Evolutionary conservation across 768 basidiomycete genomes (phyloP), one percentile per base, ranked within the genome.

Genomic region (Galerina sulciceps): DNA sequence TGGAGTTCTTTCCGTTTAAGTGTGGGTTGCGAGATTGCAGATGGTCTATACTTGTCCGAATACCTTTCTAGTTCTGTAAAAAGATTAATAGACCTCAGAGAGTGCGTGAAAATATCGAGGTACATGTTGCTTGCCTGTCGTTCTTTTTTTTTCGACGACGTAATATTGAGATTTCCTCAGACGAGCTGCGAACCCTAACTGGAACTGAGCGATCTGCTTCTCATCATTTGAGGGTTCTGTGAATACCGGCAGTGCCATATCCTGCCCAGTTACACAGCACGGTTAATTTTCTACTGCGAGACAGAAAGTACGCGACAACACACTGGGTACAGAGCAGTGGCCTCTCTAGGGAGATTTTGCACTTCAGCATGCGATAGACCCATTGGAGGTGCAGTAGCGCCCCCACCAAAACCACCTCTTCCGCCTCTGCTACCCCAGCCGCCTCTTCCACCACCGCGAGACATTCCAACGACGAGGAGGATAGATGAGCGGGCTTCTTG

Each of bases 301-400:
- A 55, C 63, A 36, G 61, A 57, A 44, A 53, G 59, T 59, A 58
- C 54, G 59, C 62, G 64, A 62, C 60, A 70, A 74, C 90, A 75
- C 81, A 93, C 91, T 48, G 93, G 93, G 77, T 93, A 94, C 69
- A 93, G 75, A 26, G 86, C 86, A 40, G 89, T 88, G 56, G 81
- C 88, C 71, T 93, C 93, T 57, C 88, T 79, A 15, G 90, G 88
- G 67, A 93, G 74, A 48, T 85, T 81, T 69, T 91, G 89, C 51
- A 94, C 80, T 69, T 94, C 92, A 42, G 88, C 84, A 69, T 90
- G 91, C 6, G 88, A 86, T 31, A 94, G 81, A 17, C 93, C 92
- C 86, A 92, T 90, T 0, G 91, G 90, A 2, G 85, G 87, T 37
- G 82, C 79, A 71, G 58, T 72, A 59, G 70, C 68, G 50, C 79